Conservation (phyloP, 2,329 filamentous ascomycete species). For the Aspergillus luchuensis region DNA sequence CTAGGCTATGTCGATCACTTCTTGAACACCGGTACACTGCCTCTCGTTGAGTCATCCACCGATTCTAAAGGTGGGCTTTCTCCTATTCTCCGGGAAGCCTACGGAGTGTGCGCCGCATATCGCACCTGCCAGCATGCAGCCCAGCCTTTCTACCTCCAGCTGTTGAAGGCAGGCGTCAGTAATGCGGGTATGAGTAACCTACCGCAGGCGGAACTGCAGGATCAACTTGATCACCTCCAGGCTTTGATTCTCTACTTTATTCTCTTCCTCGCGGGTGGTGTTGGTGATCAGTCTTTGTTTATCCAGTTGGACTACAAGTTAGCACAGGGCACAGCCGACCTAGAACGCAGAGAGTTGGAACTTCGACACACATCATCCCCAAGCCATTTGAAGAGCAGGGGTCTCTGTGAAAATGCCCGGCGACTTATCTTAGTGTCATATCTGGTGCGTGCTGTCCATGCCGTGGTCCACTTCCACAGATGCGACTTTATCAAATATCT, state of each 20-base stretch:
- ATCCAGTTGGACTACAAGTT: background rate
- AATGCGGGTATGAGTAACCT: background rate
- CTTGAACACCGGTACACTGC: background rate
- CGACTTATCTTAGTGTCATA: constrained; percentile 6
- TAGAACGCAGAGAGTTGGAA: background rate
- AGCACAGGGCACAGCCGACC: background rate
- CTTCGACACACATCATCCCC: background rate
- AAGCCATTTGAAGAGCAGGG: background rate
- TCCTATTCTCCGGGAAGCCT: background rate
- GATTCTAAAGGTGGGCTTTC: background rate
- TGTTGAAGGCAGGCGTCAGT: background rate
- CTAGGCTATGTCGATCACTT: constrained; percentile 1
- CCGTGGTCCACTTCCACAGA: background rate
- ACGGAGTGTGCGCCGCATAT: constrained; percentile 8
- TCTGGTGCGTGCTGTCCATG: constrained; percentile 6
- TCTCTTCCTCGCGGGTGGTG: background rate
- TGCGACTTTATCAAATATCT: constrained; percentile 9
- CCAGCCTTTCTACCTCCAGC: constrained; percentile 2
- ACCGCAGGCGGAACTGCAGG: background rate
- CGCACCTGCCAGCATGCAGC: background rate
- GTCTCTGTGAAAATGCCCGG: background rate
- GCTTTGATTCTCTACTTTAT: constrained; percentile 1
- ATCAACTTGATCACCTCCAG: background rate
- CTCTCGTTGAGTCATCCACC: background rate
- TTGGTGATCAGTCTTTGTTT: background rate